Evolutionary conservation across 2,329 filamentous ascomycete genomes (phyloP).

Genomic region (Arthrobotrys pseudoclavata): DNA sequence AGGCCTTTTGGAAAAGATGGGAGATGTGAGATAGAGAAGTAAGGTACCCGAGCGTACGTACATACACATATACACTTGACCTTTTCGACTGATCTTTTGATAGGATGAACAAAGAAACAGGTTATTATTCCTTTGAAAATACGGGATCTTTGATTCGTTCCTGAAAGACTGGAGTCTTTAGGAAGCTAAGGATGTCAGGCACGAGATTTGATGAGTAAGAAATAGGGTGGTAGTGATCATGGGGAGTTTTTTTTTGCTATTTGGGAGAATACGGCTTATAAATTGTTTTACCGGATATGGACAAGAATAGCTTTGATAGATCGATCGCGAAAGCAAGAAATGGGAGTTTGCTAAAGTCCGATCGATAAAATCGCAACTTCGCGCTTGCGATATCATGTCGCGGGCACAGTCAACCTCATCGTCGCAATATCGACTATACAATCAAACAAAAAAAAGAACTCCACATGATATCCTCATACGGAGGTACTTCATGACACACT

Average conservation of each 20-base stretch:
- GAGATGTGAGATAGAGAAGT: not conserved
- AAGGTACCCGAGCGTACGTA: constrained; percentile 15
- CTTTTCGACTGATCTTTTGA: constrained; percentile 19
- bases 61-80: not conserved
- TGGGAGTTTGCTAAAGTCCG: not conserved
- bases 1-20: not conserved
- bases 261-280: not conserved
- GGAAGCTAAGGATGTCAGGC: constrained; percentile 15
- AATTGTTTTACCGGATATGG: constrained; percentile 20
- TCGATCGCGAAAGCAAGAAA: constrained; percentile 7
- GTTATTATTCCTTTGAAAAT: not conserved
- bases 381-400: constrained; percentile 8
- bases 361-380: constrained; percentile 8
- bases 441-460: constrained; percentile 28
- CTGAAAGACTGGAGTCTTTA: not conserved
- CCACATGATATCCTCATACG: constrained; percentile 60
- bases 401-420: not conserved
- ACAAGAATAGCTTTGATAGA: not conserved
- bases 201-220: constrained; percentile 32
- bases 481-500: constrained; percentile 58
- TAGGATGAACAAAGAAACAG: not conserved
- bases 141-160: not conserved
- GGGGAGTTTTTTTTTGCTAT: constrained; percentile 18
- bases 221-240: constrained; percentile 3
- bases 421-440: not conserved